A percentile compares a stretch with the other conserved stretches of the same genome.
Conservation (phyloP, 2,329 filamentous ascomycete species). For the Cordyceps cicadae region DNA sequence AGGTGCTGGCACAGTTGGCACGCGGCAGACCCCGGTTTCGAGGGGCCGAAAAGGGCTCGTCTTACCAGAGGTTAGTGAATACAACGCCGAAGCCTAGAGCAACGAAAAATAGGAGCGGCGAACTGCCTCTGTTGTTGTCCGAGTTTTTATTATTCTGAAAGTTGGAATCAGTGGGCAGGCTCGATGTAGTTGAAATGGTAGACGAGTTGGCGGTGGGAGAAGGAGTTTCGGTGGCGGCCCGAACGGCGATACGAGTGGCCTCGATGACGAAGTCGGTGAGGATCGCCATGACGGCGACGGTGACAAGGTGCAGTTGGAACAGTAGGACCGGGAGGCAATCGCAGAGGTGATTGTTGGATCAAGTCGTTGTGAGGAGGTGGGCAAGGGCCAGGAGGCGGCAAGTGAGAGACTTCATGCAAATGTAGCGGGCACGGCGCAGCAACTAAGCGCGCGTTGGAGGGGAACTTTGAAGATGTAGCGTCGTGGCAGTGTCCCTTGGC, state of each 20-base stretch:
- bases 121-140: constrained; percentile 26
- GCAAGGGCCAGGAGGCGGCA: background rate
- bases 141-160: constrained; percentile 15
- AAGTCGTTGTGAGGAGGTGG: background rate
- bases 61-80: constrained; percentile 96
- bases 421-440: background rate
- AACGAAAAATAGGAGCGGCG: constrained; percentile 67
- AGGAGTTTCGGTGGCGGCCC: constrained; percentile 17
- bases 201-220: constrained; percentile 16
- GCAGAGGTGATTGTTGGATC: background rate
- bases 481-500: constrained; percentile 6
- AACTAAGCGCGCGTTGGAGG: background rate
- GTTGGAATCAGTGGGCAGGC: constrained; percentile 15
- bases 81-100: constrained; percentile 95
- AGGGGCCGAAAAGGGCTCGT: background rate
- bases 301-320: constrained; percentile 1
- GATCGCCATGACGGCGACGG: constrained; percentile 19
- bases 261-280: constrained; percentile 19
- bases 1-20: background rate
- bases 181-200: constrained; percentile 1
- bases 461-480: background rate
- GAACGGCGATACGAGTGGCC: constrained; percentile 20
- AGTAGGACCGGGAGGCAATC: background rate
- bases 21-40: background rate
- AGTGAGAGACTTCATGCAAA: background rate